Conservation (phyloP, 495 filamentous ascomycete genomes). For the Tuber magnatum region DNA sequence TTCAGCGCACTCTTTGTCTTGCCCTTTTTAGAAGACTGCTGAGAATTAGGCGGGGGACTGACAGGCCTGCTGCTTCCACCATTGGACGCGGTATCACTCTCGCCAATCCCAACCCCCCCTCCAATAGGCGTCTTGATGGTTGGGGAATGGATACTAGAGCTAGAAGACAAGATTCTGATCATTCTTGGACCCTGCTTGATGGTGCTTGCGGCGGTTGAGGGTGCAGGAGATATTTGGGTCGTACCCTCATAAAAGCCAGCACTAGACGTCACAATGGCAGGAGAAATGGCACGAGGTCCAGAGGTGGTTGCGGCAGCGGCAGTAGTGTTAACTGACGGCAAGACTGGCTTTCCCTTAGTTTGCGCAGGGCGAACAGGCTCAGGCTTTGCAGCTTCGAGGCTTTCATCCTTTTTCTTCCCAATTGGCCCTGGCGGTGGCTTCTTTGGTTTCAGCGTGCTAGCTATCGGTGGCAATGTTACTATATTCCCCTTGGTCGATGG, state of each 20-base stretch:
- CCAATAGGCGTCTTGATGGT: conserved; percentile 15
- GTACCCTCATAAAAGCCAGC: not conserved
- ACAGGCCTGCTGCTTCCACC: conserved; percentile 32
- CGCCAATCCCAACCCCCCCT: conserved; percentile 13
- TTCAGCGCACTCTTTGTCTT: conserved; percentile 86
- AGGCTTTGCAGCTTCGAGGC: conserved; percentile 38
- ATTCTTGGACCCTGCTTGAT: conserved; percentile 19
- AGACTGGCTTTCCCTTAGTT: not conserved
- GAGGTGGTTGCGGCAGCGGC: not conserved
- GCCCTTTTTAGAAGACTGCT: conserved; percentile 32
- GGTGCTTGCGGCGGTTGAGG: not conserved
- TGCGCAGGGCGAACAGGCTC: conserved; percentile 12
- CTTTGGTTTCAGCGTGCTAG: conserved; percentile 19
- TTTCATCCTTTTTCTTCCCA: conserved; percentile 37
- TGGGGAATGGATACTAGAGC: not conserved
- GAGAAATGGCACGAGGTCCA: not conserved
- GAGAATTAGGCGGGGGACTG: conserved; percentile 15
- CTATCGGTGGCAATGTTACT: conserved; percentile 9
- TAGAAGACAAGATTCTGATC: conserved; percentile 34
- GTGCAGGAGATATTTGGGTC: conserved; percentile 1
- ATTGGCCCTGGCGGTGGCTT: conserved; percentile 20
- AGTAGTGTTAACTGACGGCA: conserved; percentile 3
- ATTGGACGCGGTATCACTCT: conserved; percentile 34
- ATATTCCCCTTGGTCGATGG: conserved; percentile 21
- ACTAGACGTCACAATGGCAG: not conserved